Conservation (phyloP, 805 yeast genomes). For the Lachancea dasiensis region DNA sequence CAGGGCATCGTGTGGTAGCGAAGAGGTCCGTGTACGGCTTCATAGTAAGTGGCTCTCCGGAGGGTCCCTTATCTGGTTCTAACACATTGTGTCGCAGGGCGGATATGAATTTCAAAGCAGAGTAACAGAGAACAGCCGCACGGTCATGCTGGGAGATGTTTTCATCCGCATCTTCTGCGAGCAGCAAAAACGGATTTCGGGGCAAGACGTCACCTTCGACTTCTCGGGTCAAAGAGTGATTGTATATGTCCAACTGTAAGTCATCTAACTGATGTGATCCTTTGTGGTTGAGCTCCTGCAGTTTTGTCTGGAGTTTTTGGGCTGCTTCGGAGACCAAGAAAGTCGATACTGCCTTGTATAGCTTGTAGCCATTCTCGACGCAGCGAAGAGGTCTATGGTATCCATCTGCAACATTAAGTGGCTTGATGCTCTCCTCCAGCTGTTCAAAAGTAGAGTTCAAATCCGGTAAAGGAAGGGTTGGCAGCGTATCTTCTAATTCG, state of each 20-base stretch:
- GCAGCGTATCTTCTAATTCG: slow-evolving; percentile 33
- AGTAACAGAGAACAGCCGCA: slow-evolving; percentile 59
- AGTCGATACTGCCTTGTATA: slow-evolving; percentile 39
- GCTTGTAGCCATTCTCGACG: slow-evolving; percentile 25
- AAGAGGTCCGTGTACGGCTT: slow-evolving; percentile 58
- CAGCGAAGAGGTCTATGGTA: slow-evolving; percentile 32
- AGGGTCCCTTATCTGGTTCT: slow-evolving; percentile 53
- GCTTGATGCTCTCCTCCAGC: slow-evolving; percentile 51
- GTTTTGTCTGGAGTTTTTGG: slow-evolving; percentile 46
- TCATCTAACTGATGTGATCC: slow-evolving; percentile 51
- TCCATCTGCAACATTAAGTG: slow-evolving; percentile 50
- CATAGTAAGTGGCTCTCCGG: slow-evolving; percentile 56
- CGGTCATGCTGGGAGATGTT: slow-evolving; percentile 60
- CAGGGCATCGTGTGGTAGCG: slow-evolving; percentile 60
- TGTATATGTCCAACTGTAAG: slow-evolving; percentile 37
- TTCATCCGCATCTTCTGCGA: slow-evolving; percentile 69
- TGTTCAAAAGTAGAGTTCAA: slow-evolving; percentile 46
- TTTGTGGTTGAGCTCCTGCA: slow-evolving; percentile 39
- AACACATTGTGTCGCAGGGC: slow-evolving; percentile 50
- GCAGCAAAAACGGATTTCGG: slow-evolving; percentile 66
- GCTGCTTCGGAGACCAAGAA: slow-evolving; percentile 42
- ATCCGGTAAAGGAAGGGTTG: slow-evolving; percentile 59
- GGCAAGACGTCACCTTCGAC: slow-evolving; percentile 58
- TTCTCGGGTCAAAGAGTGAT: slow-evolving; percentile 37
- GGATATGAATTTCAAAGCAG: slow-evolving; percentile 59